phyloP scores from a whole-genome alignment of 768 basidiomycete genomes.

The Suillus decipiens region DNA sequence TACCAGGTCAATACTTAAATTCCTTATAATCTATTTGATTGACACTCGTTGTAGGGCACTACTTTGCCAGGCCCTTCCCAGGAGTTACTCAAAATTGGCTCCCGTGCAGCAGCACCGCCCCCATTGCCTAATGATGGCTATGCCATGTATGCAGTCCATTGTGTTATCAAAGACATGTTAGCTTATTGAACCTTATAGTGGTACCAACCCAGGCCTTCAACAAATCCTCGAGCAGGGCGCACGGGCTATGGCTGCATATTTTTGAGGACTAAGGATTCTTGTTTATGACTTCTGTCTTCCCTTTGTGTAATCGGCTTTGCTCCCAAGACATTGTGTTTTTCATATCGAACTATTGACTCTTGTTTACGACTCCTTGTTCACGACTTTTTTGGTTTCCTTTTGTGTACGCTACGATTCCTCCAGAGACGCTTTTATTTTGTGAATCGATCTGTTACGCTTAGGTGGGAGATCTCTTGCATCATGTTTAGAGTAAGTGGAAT shows the following conservation, averaged over 20 bases:
- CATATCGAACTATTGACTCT: no score
- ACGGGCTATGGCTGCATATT: neutral
- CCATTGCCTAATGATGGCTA: conserved; percentile 69
- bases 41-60: conserved; percentile 37
- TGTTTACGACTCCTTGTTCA: no score
- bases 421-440: no score
- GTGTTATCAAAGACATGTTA: neutral
- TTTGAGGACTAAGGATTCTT: neutral
- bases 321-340: neutral
- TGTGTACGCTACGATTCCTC: no score
- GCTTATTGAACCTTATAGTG: neutral
- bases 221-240: neutral
- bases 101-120: conserved; percentile 38
- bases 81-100: conserved; percentile 30
- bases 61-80: conserved; percentile 48
- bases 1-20: conserved; percentile 25
- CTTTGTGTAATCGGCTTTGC: neutral
- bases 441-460: no score
- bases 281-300: no score
- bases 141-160: conserved; percentile 30
- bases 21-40: neutral
- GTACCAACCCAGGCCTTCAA: neutral
- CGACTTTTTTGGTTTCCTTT: no score
- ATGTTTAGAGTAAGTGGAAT: no score
- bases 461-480: no score